Evolutionary conservation across 1,284 basidiomycete species (phyloP), one percentile per base, ranked within the genome.

Genomic region (Trichosporon sp.): DNA sequence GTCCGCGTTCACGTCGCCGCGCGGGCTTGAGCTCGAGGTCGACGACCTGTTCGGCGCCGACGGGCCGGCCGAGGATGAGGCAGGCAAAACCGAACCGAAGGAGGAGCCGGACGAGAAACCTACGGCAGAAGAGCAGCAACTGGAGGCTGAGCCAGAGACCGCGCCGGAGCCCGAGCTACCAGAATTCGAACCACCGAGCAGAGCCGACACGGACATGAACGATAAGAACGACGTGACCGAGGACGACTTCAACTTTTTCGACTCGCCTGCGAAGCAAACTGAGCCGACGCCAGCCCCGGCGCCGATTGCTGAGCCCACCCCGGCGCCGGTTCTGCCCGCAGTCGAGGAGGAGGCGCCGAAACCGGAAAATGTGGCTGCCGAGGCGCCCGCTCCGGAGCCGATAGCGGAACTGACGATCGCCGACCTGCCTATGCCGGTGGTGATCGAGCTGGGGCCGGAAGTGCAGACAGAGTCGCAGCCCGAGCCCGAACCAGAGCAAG

Each of bases 201-300:
- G 32, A 13, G 47, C 29, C 18, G 64, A 65, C 29, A 5, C 38
- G 42, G 62, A 38, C 32, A 47, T 62, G 29, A 32, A 47, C 21
- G n/a, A 34, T 12, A 44, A 47, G 34, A 68, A 68, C 67, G 44
- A 53, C 42, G 56, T 82, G 56, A 82, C 80, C 5, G 80, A 81
- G 65, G 80, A 81, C 69, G 80, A 82, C 66, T 82, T 82, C 70
- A 76, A 76, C 29, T 82, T 82, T 67, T 80, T 82, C 70, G 80
- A 82, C 72, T 80, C 79, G 25, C 79, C 80, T n/a, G 64, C 62
- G 13, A 60, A 64, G 15, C 62, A 70, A n/a, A 58, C 12, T 65
- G 66, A 58, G 69, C 64, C 31, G 63, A 35, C 53, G 29, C 34
- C 67, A 1, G 25, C 23, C 32, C 34, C 44, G 18, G 42, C 62